A percentile compares a stretch with the other conserved stretches of the same genome.
phyloP scores from a whole-genome alignment of 2,329 filamentous ascomycete species.

The Teratosphaeriaceae sp. region DNA sequence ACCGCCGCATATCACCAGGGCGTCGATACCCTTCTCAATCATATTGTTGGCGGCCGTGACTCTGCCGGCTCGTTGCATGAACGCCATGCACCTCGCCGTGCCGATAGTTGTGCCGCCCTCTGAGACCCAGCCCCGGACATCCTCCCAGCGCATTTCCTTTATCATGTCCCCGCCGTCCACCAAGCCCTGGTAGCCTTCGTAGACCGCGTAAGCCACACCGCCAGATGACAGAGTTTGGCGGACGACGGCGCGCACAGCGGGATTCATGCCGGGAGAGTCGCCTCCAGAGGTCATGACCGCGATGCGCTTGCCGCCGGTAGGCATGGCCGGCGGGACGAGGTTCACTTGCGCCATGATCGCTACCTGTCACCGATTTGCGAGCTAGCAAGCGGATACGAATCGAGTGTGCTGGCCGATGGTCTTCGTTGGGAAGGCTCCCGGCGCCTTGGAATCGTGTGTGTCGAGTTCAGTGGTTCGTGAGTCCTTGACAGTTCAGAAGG shows the following conservation, averaged over 20 bases:
- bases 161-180: slow-evolving; percentile 87
- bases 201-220: slow-evolving; percentile 48
- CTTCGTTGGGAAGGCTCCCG: too few species aligned
- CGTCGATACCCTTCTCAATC: slow-evolving; percentile 87
- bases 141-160: slow-evolving; percentile 80
- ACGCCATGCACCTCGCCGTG: slow-evolving; percentile 85
- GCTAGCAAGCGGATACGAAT: too few species aligned
- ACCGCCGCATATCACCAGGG: slow-evolving; percentile 92
- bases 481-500: too few species aligned
- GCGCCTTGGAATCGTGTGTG: too few species aligned
- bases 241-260: slow-evolving; percentile 80
- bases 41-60: slow-evolving; percentile 88
- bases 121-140: slow-evolving; percentile 88
- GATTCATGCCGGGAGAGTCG: slow-evolving; percentile 94
- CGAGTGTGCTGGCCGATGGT: too few species aligned
- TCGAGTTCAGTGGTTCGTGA: too few species aligned
- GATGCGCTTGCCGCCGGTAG: slow-evolving; percentile 54
- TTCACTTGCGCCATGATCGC: slow-evolving; percentile 27
- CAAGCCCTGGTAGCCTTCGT: slow-evolving; percentile 93
- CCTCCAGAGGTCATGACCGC: slow-evolving; percentile 92
- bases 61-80: slow-evolving; percentile 81
- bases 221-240: slow-evolving; percentile 79
- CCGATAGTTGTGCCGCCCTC: slow-evolving; percentile 95
- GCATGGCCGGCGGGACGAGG: slow-evolving; percentile 24
- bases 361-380: too few species aligned